These are phyloP conservation scores for Ophiosphaerella narmari DNA, from an alignment of 2,329 filamentous ascomycete species.

Conservation along the genomic window DNA sequence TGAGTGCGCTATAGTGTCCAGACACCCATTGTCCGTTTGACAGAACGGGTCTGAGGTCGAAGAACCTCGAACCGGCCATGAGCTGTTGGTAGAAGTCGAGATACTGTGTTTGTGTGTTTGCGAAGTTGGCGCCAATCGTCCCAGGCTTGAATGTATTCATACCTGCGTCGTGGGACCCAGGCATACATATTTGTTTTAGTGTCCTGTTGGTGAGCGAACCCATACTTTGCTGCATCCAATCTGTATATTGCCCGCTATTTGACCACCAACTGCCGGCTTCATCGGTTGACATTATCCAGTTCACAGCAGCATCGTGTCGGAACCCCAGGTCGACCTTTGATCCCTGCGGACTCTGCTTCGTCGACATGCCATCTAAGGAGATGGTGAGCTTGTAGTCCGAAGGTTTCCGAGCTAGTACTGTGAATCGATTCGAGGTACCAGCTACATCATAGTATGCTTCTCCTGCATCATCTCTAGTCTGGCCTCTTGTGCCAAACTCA, in stretches of 20 bases:
- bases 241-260: conserved; percentile 40
- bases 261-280: conserved; percentile 43
- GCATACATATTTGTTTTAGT: conserved; percentile 54
- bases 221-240: conserved; percentile 51
- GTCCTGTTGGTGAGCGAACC: conserved; percentile 46
- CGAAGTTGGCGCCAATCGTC: conserved; percentile 46
- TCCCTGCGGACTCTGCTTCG: conserved; percentile 39
- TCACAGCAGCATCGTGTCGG: conserved; percentile 41
- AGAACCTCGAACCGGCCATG: conserved; percentile 52
- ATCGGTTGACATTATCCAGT: conserved; percentile 46
- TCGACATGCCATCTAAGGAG: conserved; percentile 32
- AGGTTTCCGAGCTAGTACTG: conserved; percentile 37
- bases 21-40: conserved; percentile 49
- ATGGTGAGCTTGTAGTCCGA: conserved; percentile 39
- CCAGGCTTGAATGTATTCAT: conserved; percentile 51
- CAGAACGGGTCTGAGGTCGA: conserved; percentile 54
- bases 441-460: conserved; percentile 43
- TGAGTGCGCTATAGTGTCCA: conserved; percentile 46
- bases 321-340: conserved; percentile 42
- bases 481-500: conserved; percentile 36
- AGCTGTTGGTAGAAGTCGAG: conserved; percentile 54
- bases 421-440: conserved; percentile 35
- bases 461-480: conserved; percentile 38
- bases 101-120: conserved; percentile 54
- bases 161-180: conserved; percentile 56